Base-by-base conservation (phyloP, 495 filamentous ascomycete species). In the Lasiosphaeria hispida region DNA sequence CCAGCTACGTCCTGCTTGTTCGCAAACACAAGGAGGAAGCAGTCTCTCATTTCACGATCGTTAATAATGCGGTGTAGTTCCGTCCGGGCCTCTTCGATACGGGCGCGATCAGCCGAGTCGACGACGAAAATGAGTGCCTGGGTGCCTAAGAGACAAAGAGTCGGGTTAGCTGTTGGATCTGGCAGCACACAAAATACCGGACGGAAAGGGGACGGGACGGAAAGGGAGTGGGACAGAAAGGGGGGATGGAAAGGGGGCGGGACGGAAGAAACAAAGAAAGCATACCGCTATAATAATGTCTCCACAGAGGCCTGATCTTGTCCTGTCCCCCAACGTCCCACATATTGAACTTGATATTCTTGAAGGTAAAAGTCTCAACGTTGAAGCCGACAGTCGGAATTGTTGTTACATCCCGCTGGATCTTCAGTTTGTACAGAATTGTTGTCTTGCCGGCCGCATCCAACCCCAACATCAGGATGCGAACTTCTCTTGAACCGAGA, bases 261-360 rank as follows among this genome's bases (percentile, higher is more conserved):
- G 18, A n/a, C 7, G 35, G 61, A 35, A 48, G 23, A 53, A 47
- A 50, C 15, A 17, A 51, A 51, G 53, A 23, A 53, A 10, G 71
- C 85, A 69, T 79, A 89, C 92, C 93, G 64, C 90, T 95, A 69
- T 96, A 97, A 80, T 98, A 98, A 77, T 98, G 94, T 75, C 94
- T 85, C 94, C 94, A 98, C 44, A 98, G 76, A 45, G 94, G 94
- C 49, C 94, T 83, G 64, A 98, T 98, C 85, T 97, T 97, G 84
- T 98, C 94, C 81, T 98, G 94, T 64, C 94, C 94, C 72, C 94
- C 94, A 35, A 98, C 94, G 79, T 98, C 94, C 94, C 94, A 98
- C 55, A 98, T 92, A 66, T 96, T 97, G 82, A 98, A 98, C 73
- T 97, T 96, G 71, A 96, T 91, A 69, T 98, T 98, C 81, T 96